Percentiles rank a stretch among this genome's conserved stretches.
These are phyloP conservation scores for Agarophyton chilense DNA, from an alignment of 23 red algal genomes.

Conservation along the genomic window DNA sequence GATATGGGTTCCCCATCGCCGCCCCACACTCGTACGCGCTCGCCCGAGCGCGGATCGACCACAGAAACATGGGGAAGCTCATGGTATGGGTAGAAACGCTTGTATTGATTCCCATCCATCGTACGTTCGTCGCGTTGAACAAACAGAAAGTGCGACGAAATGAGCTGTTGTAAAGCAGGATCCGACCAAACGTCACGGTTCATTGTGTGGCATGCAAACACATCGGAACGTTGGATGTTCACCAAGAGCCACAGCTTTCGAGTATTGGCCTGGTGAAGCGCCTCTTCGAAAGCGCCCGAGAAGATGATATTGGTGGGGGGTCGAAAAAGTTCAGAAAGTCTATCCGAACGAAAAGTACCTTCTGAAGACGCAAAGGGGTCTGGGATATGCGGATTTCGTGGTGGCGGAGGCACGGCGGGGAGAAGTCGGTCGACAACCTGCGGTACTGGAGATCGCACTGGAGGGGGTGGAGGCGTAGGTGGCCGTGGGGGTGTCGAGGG, in stretches of 20 bases:
- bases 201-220: constrained; percentile 59
- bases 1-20: constrained; percentile 28
- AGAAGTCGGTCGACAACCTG: constrained; percentile 36
- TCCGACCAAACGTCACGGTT: constrained; percentile 81
- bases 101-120: constrained; percentile 23
- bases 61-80: constrained; percentile 63
- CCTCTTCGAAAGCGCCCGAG: constrained; percentile 47
- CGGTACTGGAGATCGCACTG: neutral
- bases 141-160: constrained; percentile 60
- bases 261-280: neutral
- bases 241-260: constrained; percentile 58
- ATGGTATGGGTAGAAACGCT: constrained; percentile 53
- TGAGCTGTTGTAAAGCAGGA: constrained; percentile 14
- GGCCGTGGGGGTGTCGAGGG: neutral
- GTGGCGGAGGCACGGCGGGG: neutral
- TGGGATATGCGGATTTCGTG: neutral
- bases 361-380: constrained; percentile 35
- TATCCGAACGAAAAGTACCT: neutral
- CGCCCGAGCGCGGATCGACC: constrained; percentile 68
- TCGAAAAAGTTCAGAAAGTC: constrained; percentile 36
- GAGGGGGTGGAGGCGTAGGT: constrained; percentile 1
- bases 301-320: constrained; percentile 36
- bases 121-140: constrained; percentile 54
- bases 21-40: constrained; percentile 52
- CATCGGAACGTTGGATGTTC: constrained; percentile 62